Evolutionary conservation across 768 basidiomycete genomes (phyloP).

Genomic region (Trametes sanguinea): DNA sequence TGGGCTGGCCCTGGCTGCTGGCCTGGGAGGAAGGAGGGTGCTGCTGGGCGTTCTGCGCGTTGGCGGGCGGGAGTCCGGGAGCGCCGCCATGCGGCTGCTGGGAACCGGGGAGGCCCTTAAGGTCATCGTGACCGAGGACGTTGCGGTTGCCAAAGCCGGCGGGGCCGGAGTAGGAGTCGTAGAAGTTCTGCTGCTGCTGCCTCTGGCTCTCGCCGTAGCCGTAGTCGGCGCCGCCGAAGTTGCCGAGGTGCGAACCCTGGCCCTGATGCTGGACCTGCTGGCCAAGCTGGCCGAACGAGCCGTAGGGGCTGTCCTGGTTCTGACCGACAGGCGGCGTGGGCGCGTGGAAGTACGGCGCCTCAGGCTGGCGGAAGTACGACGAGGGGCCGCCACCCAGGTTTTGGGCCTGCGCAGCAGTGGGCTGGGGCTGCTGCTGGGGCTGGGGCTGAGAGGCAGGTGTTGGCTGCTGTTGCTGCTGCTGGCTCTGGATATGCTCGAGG

Average conservation of each 20-base stretch:
- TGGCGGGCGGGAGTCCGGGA: constrained; percentile 53
- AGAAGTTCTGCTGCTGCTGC: constrained; percentile 57
- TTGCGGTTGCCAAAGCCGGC: constrained; percentile 64
- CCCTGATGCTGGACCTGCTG: constrained; percentile 65
- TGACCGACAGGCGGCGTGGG: constrained; percentile 74
- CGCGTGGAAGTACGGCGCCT: constrained; percentile 74
- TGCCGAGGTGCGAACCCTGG: constrained; percentile 49
- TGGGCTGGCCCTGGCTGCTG: constrained; percentile 56
- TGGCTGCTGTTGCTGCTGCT: constrained; percentile 37
- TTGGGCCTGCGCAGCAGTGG: constrained; percentile 30
- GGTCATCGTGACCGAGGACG: constrained; percentile 72
- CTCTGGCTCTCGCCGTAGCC: constrained; percentile 67
- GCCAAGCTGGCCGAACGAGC: constrained; percentile 63
- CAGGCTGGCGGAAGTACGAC: constrained; percentile 70
- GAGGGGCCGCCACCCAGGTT: constrained; percentile 44
- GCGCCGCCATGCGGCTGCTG: constrained; percentile 42
- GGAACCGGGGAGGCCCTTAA: constrained; percentile 64
- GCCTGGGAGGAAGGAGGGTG: constrained; percentile 50
- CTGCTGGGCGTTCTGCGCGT: constrained; percentile 57
- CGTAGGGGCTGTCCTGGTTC: constrained; percentile 62
- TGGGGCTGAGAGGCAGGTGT: constrained; percentile 38
- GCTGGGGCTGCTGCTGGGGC: constrained; percentile 7
- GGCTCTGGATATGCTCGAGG: constrained; percentile 57
- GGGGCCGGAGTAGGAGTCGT: constrained; percentile 72
- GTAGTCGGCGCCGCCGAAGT: constrained; percentile 68